Base-by-base conservation (phyloP, 805 yeast genomes). In the Metschnikowia cerradonensis region DNA sequence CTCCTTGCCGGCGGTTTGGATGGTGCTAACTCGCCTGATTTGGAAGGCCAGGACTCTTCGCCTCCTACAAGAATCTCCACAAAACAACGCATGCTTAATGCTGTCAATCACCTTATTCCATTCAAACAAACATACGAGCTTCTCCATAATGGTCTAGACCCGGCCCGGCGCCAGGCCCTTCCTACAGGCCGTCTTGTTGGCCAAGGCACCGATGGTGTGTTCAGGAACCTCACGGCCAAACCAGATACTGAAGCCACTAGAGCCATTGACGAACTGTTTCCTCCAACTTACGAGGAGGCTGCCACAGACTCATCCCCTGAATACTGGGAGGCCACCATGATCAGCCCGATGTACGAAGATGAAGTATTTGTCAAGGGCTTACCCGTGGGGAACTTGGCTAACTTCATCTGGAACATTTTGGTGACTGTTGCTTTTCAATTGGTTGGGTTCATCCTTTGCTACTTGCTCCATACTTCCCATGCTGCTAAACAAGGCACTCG, bases 401-500 rank as follows among this genome's bases (percentile, higher is more conserved):
- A 88, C 62, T 85, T 91, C 60, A 68, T 88, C 4, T 92, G 99
- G 98, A 92, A 91, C 68, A 76, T 83, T 58, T 77, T 90, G 58
- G 95, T 94, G 2, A 83, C 96, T 22, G 78, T 89, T n/a, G 86
- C 95, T 38, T 94, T 94, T 74, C 97, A 92, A 68, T 88, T 88
- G 65, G 86, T 92, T 32, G 99, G 99, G 3, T 94, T 94, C 68
- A 75, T 94, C 39, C 76, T 92, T 49, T 91, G 98, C 6, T 94
- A 91, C 64, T 72, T 92, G 41, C 74, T 94, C 49, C 98, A 94
- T 68, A 92, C 98, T 0, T 88, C 97, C 2, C 99, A 94, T 65
- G 97, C 98, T 4, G 96, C 97, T 3, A 90, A 89, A 64, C 91
- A 91, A 62, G 99, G 99, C 2, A 86, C 97, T 1, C 76, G 96